phyloP scores from a whole-genome alignment of 2,329 filamentous ascomycete genomes.

The Ampelomyces quisqualis region DNA sequence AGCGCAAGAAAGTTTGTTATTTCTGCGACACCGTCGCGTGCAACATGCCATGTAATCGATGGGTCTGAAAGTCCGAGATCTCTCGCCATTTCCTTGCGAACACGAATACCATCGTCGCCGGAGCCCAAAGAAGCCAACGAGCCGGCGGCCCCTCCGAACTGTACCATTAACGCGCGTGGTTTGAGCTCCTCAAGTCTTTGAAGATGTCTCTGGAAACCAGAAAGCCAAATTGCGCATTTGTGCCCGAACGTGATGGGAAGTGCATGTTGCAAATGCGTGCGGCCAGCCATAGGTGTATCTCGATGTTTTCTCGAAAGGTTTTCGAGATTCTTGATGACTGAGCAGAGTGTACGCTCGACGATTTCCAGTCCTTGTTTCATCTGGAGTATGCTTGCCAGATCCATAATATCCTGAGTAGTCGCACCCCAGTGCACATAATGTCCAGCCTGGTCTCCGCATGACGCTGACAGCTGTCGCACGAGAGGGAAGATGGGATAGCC shows the following conservation, averaged over 20 bases:
- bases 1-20: slow-evolving; percentile 56
- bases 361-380: slow-evolving; percentile 54
- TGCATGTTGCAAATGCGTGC: slow-evolving; percentile 60
- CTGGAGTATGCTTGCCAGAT: slow-evolving; percentile 55
- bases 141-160: slow-evolving; percentile 59
- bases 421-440: slow-evolving; percentile 60
- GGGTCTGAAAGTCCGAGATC: slow-evolving; percentile 53
- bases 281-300: slow-evolving; percentile 58
- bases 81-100: slow-evolving; percentile 52
- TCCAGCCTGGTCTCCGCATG: slow-evolving; percentile 40
- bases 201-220: slow-evolving; percentile 51
- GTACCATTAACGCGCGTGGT: slow-evolving; percentile 52
- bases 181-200: slow-evolving; percentile 53
- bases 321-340: slow-evolving; percentile 49
- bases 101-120: slow-evolving; percentile 51
- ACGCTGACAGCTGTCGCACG: slow-evolving; percentile 50
- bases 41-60: slow-evolving; percentile 60
- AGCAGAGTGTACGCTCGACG: slow-evolving; percentile 49
- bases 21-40: slow-evolving; percentile 57
- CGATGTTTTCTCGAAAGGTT: slow-evolving; percentile 49
- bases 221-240: slow-evolving; percentile 59
- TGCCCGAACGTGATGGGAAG: slow-evolving; percentile 60
- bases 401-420: slow-evolving; percentile 63
- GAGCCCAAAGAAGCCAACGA: slow-evolving; percentile 56
- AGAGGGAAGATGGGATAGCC: slow-evolving; percentile 57